Percentiles rank a stretch among this genome's conserved stretches.
Conservation (phyloP, 768 basidiomycete genomes). For the Naganishia antarctica region DNA sequence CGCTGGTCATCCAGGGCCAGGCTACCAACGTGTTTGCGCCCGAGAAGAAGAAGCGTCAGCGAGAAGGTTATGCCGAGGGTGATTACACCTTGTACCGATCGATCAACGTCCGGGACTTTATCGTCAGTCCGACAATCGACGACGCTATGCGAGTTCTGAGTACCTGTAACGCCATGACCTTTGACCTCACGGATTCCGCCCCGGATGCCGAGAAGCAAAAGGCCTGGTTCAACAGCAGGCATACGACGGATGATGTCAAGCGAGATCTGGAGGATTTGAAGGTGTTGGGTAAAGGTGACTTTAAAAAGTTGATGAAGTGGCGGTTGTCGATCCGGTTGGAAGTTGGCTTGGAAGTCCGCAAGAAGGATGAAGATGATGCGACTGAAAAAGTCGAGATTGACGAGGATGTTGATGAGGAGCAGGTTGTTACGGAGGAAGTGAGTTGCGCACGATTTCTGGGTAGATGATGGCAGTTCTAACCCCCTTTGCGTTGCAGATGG, state of each 20-base stretch:
- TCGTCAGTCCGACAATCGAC: constrained; percentile 50
- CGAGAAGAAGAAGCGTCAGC: constrained; percentile 86
- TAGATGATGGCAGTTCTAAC: neutral
- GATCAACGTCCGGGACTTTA: constrained; percentile 64
- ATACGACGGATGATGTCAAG: constrained; percentile 74
- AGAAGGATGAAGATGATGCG: constrained; percentile 65
- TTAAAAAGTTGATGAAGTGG: constrained; percentile 90
- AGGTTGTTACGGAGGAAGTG: constrained; percentile 84
- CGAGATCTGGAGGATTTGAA: constrained; percentile 86
- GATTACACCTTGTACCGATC: constrained; percentile 84
- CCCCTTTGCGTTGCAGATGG: constrained; percentile 57
- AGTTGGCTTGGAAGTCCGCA: constrained; percentile 77
- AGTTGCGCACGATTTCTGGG: constrained; percentile 25
- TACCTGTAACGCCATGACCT: constrained; percentile 50
- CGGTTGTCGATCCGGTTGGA: constrained; percentile 79
- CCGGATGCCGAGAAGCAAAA: constrained; percentile 28
- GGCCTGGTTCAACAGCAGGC: constrained; percentile 62
- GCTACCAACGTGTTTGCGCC: constrained; percentile 89
- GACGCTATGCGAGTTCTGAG: constrained; percentile 81
- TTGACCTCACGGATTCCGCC: constrained; percentile 14
- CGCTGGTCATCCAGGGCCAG: constrained; percentile 64
- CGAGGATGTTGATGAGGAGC: constrained; percentile 72
- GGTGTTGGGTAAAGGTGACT: constrained; percentile 95
- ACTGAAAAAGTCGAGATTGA: constrained; percentile 60
- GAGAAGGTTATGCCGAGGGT: constrained; percentile 93